phyloP scores from a whole-genome alignment of 2,329 filamentous ascomycete species.

The Orbilia oligospora region DNA sequence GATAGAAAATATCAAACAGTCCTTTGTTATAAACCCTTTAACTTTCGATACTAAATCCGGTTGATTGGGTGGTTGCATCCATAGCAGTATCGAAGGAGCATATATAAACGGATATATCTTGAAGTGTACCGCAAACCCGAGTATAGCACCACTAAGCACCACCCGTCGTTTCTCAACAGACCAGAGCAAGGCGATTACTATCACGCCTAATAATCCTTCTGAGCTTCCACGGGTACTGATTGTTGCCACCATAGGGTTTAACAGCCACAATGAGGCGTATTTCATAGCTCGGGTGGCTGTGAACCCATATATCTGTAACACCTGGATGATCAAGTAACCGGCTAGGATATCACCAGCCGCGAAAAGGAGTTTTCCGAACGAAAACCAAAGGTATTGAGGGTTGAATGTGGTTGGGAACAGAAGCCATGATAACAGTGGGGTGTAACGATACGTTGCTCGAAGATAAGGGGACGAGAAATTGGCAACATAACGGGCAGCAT shows the following conservation, averaged over 20 bases:
- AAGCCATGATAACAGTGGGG: conserved; percentile 91
- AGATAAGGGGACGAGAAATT: conserved; percentile 82
- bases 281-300: conserved; percentile 75
- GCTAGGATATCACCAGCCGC: conserved; percentile 85
- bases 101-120: conserved; percentile 99
- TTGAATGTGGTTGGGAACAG: conserved; percentile 81
- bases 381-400: conserved; percentile 75
- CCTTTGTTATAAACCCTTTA: conserved; percentile 70
- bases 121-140: conserved; percentile 92
- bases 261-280: conserved; percentile 89
- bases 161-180: conserved; percentile 78
- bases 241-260: conserved; percentile 98
- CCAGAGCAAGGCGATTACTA: conserved; percentile 88
- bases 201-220: conserved; percentile 87
- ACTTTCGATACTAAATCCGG: conserved; percentile 59
- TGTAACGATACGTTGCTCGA: conserved; percentile 96
- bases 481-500: conserved; percentile 82
- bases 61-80: conserved; percentile 74
- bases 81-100: conserved; percentile 83
- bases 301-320: conserved; percentile 63
- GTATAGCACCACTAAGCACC: conserved; percentile 77
- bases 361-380: conserved; percentile 89
- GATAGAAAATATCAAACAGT: conserved; percentile 74
- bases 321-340: conserved; percentile 79
- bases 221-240: conserved; percentile 96